Base-by-base conservation (phyloP, 2,329 filamentous ascomycete species). In the Ascochyta viciae-villosae region DNA sequence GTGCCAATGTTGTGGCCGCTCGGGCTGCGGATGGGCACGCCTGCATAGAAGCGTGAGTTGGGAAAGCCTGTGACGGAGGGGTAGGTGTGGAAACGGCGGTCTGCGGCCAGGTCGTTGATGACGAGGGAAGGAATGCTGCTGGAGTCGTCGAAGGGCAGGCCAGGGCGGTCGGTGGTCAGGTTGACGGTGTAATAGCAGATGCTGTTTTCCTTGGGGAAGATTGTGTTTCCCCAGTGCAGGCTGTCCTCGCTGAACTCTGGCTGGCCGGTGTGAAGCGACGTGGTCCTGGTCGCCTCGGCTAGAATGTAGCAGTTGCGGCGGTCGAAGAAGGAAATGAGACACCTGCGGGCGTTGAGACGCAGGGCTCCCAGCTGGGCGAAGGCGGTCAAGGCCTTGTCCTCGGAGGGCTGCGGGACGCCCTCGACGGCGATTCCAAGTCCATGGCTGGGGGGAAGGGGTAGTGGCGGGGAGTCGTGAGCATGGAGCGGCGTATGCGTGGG, bases 11-110 rank as follows among this genome's bases (percentile, higher is more conserved):
- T 80, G 62, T 83, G 81, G 26, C 83, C 81, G 33, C 80, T 82
- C 0, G 81, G 81, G 3, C 84, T 86, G 24, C 82, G 80, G 50
- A 90, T 83, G 0, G 87, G 87, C 0, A 88, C 86, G 16, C 83
- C 83, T 6, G 83, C 83, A 55, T 85, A 85, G 64, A 86, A 86
- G 3, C 71, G 66, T 16, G 67, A 64, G 31, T 55, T 70, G 58
- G 61, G 76, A 53, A 43, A 72, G 15, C 67, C 69, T 10, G 56
- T 49, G n/a, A 77, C 73, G 7, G 67, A 74, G 3, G 71, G 64
- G 47, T 66, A 71, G 45, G 66, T 53, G 35, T 74, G 71, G 59
- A 80, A 77, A 58, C 77, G 79, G 19, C 73, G 65, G 46, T 75
- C 73, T n/a, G 52, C 23, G 15, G 58, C 52, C 16, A 76, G 49